Evolutionary conservation across 495 filamentous ascomycete genomes (phyloP).

Genomic region (Sordaria brevicollis): DNA sequence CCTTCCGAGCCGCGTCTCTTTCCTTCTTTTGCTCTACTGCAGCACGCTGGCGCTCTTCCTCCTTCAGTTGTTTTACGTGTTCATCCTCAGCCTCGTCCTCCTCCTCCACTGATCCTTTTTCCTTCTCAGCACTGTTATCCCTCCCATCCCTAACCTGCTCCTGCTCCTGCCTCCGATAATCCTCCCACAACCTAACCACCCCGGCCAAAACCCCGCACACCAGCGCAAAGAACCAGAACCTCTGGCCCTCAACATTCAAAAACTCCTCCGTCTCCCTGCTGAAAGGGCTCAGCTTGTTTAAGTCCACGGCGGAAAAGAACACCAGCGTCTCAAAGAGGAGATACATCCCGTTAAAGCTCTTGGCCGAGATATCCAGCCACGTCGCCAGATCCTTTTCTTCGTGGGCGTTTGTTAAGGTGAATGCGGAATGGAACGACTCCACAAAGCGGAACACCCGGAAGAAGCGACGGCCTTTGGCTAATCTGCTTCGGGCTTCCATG

Average conservation of each 20-base stretch:
- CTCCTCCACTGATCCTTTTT: neutral
- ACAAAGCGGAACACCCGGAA: conserved; percentile 56
- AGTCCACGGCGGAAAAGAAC: conserved; percentile 34
- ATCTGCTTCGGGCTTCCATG: neutral
- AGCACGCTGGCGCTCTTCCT: neutral
- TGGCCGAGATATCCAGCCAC: conserved; percentile 28
- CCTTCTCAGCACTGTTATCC: conserved; percentile 4
- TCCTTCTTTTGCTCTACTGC: conserved; percentile 1
- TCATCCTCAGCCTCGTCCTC: neutral
- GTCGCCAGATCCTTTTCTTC: neutral
- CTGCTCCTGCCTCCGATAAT: conserved; percentile 7
- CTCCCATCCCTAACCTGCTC: conserved; percentile 1
- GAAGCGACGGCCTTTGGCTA: conserved; percentile 40
- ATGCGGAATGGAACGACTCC: conserved; percentile 45
- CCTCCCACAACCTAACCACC: conserved; percentile 16
- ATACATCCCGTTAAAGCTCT: conserved; percentile 38
- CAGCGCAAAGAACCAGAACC: conserved; percentile 55
- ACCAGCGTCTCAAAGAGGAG: conserved; percentile 35
- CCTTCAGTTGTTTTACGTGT: neutral
- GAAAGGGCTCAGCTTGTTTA: conserved; percentile 34
- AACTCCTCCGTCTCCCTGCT: conserved; percentile 11
- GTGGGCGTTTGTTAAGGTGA: too few relatives aligned
- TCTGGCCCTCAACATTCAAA: conserved; percentile 43
- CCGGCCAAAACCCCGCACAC: conserved; percentile 19
- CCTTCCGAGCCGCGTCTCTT: conserved; percentile 1